A percentile compares a stretch with the other conserved stretches of the same genome.
Evolutionary conservation across 73 alveolate species (phyloP).

Genomic region (Symbiodinium pilosum): DNA sequence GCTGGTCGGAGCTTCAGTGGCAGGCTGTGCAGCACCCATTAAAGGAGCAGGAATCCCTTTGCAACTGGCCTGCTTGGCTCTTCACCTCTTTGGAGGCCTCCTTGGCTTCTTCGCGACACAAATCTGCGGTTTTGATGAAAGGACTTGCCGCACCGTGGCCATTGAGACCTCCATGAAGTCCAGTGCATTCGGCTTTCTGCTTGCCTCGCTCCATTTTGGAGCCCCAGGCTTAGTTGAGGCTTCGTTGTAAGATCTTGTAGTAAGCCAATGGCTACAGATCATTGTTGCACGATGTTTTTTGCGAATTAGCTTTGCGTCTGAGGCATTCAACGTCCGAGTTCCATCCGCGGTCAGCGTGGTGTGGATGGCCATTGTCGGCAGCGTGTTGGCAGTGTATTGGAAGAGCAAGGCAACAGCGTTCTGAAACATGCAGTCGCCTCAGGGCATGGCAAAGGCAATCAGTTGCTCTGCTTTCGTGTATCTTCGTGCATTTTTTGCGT

Average conservation of each 20-base stretch:
- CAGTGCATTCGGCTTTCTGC: slow-evolving; percentile 75
- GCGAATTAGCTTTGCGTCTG: neutral
- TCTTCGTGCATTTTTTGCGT: too few species aligned
- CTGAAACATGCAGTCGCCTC: neutral
- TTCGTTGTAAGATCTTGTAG: neutral
- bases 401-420: slow-evolving; percentile 43
- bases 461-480: too few species aligned
- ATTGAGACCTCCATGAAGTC: slow-evolving; percentile 91
- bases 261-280: neutral
- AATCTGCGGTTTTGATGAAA: slow-evolving; percentile 47
- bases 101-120: slow-evolving; percentile 85
- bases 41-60: slow-evolving; percentile 75
- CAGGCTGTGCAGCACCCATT: slow-evolving; percentile 81
- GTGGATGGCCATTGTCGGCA: slow-evolving; percentile 95
- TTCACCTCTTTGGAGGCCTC: slow-evolving; percentile 79
- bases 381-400: slow-evolving; percentile 94
- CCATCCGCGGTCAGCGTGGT: slow-evolving; percentile 94
- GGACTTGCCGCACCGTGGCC: slow-evolving; percentile 94
- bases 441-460: too few species aligned
- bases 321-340: slow-evolving; percentile 89
- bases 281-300: too few species aligned
- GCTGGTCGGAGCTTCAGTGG: slow-evolving; percentile 87
- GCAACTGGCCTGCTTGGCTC: slow-evolving; percentile 86
- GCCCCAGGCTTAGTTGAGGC: neutral
- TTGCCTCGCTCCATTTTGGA: slow-evolving; percentile 92